Base-by-base conservation (phyloP, 2,329 filamentous ascomycete species). In the Scorias spongiosa region DNA sequence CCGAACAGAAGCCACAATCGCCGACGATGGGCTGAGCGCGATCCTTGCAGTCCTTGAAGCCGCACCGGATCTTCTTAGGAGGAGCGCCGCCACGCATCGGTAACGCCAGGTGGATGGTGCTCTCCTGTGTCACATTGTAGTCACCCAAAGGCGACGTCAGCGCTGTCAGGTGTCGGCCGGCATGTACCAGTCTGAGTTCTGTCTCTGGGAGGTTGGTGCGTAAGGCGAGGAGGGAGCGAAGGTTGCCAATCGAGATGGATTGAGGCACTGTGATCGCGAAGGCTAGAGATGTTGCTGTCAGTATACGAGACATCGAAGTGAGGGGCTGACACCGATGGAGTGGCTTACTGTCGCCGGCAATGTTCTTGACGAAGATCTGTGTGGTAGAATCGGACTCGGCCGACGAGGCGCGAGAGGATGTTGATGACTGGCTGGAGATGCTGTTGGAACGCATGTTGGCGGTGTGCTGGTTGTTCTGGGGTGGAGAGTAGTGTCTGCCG, bases 1-100 rank as follows among this genome's bases (percentile, higher is more conserved):
- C 87, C 44, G 81, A 73, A 70, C 91, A 98, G 72, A 96, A 96
- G 48, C 80, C 81, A 67, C 91, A 98, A 69, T 96, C 89, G 44
- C 91, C 91, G 47, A 95, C 84, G 58, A 98, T 95, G 52, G 85
- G 81, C 65, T 95, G 88, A 12, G 87, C 88, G 28, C 76, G 75
- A 55, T 86, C 80, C 61, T 79, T 85, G 78, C 91, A 96, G 54
- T 87, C 80, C 66, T 89, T 88, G 70, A 84, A 87, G 51, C 74
- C 81, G 72, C 91, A 96, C 56, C 84, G 80, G 54, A 82, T 78
- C 73, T 84, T 86, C 69, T 81, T 84, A 49, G 79, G 74, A 49
- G 79, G 74, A 50, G 80, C 75, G 48, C 67, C 67, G 49, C 68
- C 66, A 49, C 75, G 75, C 53, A 80, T 65, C 39, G 76, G 75